Evolutionary conservation across 345 rosid species (phyloP), one percentile per base, ranked within the genome.

Genomic region (Carallia pectinifolia): DNA sequence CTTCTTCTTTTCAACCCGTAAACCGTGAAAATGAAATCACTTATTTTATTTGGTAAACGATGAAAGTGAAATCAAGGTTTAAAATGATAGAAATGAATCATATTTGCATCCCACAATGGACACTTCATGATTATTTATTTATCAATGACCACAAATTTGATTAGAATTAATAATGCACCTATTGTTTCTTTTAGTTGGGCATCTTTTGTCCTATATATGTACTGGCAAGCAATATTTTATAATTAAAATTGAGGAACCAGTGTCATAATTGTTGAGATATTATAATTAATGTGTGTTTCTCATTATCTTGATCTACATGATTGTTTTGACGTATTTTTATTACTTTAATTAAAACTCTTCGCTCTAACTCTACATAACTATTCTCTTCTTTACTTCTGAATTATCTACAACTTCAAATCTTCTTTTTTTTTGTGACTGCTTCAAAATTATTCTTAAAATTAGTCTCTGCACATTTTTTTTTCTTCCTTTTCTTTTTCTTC

Each of bases 181-280:
- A 0, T 18, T 29, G 48, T 1, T 16, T 7, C 23, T 47, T 6
- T 12, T 33, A 52, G 58, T 70, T 36, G 50, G 53, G 30, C 6
- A 8, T 65, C 6, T 23, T 38, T 70, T 62, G 67, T 62, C 74
- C 67, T 62, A 53, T 54, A 6, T 17, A 12, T 36, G 73, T 48
- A 52, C 60, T 61, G 38, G 44, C 66, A 27, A 52, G 52, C 16
- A 53, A 37, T 54, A 19, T 6, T 50, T 8, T 34, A 65, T 30
- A 4, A 38, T 27, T 44, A 29, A 27, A 62, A 70, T 13, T 36
- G 53, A 62, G 55, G 13, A 61, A 31, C 29, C 67, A 53, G 40
- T 39, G 7, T 53, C 62, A 18, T 37, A 17, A 53, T 70, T 23
- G 23, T 23, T 23, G 23, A 23, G 23, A 23, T 23, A 23, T 23